A percentile compares a stretch with the other conserved stretches of the same genome.
phyloP scores from a whole-genome alignment of 2,329 filamentous ascomycete species.

The Phialophora macrospora region DNA sequence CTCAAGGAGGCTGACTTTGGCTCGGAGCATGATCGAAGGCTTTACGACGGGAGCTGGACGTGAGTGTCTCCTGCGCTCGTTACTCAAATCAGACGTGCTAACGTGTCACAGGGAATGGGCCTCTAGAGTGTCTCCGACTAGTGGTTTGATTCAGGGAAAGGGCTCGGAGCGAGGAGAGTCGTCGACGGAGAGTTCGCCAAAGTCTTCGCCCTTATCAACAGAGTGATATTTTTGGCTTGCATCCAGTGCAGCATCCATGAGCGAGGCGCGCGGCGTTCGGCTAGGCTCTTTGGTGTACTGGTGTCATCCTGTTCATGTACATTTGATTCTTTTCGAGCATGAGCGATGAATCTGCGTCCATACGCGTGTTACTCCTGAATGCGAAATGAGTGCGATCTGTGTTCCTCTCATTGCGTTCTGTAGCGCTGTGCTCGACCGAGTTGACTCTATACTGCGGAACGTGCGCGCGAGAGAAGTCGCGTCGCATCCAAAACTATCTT shows the following conservation, averaged over 20 bases:
- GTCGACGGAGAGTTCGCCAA: neutral
- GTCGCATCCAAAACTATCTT: neutral
- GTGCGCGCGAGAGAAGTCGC: neutral
- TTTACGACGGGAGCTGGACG: slow-evolving; percentile 99
- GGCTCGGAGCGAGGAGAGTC: neutral
- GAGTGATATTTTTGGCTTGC: neutral
- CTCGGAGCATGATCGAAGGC: slow-evolving; percentile 66
- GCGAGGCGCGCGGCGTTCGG: slow-evolving; percentile 2
- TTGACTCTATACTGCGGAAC: neutral
- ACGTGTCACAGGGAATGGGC: slow-evolving; percentile 54
- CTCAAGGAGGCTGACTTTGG: slow-evolving; percentile 78
- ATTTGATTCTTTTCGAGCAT: neutral
- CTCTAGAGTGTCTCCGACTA: slow-evolving; percentile 53
- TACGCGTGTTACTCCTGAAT: neutral
- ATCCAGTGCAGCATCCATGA: neutral
- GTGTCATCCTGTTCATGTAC: neutral
- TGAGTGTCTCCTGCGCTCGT: slow-evolving; percentile 58
- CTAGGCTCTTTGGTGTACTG: neutral
- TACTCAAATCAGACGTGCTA: slow-evolving; percentile 20
- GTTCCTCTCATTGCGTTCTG: neutral
- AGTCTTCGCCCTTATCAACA: slow-evolving; percentile 3
- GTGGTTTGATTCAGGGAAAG: slow-evolving; percentile 48
- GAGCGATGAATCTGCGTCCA: neutral
- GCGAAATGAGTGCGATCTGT: neutral
- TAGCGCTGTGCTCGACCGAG: neutral